These are phyloP conservation scores for Byssochlamys sp. DNA, from an alignment of 2,329 filamentous ascomycete genomes.

Conservation along the genomic window DNA sequence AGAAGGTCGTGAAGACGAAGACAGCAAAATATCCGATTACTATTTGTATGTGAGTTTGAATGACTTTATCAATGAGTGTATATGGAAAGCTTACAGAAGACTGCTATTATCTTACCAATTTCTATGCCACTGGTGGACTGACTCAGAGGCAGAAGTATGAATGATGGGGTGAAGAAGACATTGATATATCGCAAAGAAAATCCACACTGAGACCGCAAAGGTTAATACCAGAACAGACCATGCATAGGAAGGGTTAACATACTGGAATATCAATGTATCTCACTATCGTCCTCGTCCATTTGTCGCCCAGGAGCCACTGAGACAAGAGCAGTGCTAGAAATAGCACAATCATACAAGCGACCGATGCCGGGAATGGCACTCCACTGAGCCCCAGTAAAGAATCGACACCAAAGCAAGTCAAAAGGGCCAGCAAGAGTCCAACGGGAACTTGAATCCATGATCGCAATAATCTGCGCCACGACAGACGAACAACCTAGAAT, in stretches of 20 bases:
- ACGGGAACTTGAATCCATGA: background rate
- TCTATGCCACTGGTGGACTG: background rate
- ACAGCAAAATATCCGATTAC: background rate
- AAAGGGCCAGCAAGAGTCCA: background rate
- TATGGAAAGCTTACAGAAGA: background rate
- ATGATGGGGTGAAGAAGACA: background rate
- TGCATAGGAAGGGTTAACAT: background rate
- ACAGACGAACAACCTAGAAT: background rate
- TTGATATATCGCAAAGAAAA: background rate
- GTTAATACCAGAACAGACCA: background rate
- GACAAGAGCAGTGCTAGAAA: background rate
- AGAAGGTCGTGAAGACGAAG: background rate
- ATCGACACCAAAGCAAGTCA: background rate
- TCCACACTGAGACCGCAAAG: background rate
- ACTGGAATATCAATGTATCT: background rate
- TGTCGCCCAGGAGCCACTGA: background rate
- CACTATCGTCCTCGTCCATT: background rate
- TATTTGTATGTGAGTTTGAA: background rate
- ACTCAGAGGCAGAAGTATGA: background rate
- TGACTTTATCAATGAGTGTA: background rate
- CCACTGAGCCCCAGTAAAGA: background rate
- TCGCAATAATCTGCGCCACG: background rate
- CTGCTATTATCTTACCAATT: background rate
- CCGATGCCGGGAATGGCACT: background rate
- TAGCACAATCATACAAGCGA: slow-evolving; percentile 1